A percentile compares a stretch with the other conserved stretches of the same genome.
phyloP scores from a whole-genome alignment of 805 yeast genomes.

The Ascoidea tarda region DNA sequence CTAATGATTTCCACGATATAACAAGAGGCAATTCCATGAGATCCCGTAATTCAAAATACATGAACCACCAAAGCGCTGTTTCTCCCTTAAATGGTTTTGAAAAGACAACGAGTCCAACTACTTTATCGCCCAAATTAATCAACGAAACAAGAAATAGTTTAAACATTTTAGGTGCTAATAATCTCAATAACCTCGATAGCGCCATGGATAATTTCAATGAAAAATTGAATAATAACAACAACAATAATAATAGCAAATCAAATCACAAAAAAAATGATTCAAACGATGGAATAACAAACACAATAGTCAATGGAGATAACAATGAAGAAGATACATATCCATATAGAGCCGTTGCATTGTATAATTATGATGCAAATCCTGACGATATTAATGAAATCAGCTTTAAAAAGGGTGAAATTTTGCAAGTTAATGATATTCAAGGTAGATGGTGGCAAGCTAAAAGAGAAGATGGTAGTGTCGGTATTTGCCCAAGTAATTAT shows the following conservation, averaged over 20 bases:
- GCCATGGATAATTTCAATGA: constrained; percentile 11
- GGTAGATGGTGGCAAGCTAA: constrained; percentile 99
- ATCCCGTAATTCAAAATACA: background rate
- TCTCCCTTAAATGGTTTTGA: background rate
- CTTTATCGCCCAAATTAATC: constrained; percentile 6
- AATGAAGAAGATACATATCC: constrained; percentile 34
- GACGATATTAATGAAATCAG: constrained; percentile 89
- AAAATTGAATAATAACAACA: constrained; percentile 2
- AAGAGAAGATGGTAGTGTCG: constrained; percentile 80
- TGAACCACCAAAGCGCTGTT: background rate
- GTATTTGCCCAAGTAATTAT: constrained; percentile 93
- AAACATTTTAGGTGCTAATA: too few relatives aligned
- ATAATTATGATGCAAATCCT: constrained; percentile 78
- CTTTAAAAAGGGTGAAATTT: constrained; percentile 80
- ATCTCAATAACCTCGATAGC: constrained; percentile 13
- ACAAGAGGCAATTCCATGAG: background rate
- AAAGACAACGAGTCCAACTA: constrained; percentile 1
- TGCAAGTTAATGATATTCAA: constrained; percentile 82
- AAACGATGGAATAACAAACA: background rate
- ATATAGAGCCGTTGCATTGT: constrained; percentile 75
- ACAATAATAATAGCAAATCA: constrained; percentile 1
- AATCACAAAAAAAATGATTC: constrained; percentile 10
- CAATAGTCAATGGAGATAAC: constrained; percentile 8
- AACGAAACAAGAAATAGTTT: too few relatives aligned
- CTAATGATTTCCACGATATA: background rate